Evolutionary conservation across 345 rosid species (phyloP), one percentile per base, ranked within the genome.

Genomic region (Zanthoxylum bungeanum): DNA sequence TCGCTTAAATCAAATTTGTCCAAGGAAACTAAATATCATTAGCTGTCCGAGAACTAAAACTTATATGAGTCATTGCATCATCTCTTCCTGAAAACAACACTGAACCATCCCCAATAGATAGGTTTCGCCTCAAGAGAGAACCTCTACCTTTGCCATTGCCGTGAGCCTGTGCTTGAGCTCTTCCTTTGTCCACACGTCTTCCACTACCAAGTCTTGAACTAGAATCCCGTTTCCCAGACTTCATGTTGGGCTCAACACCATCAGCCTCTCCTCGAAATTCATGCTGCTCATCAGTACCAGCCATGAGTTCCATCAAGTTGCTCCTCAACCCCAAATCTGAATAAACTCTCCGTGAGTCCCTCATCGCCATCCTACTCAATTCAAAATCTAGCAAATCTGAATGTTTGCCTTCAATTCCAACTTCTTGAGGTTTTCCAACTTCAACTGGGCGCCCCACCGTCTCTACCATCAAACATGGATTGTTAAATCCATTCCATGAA

Each of bases 391-490:
- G 30, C 28, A 58, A 82, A 59, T 85, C 77, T 66, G 66, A 63
- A 47, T 59, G 72, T 30, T 75, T 79, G n/a, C 65, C 78, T 37
- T 63, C 78, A 53, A 30, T 60, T 37, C 68, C 79, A 33, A 56
- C 73, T 16, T 64, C 64, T 65, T 65, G 75, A n/a, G 72, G 30
- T 47, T 56, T 80, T 73, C 79, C 86, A 51, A 74, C 68, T 60
- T 87, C 91, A 8, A 91, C 89, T 1, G 98, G 98, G 24, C 79
- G 84, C 44, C 94, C 98, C 78, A 88, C 68, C 0, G 96, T 89
- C 80, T 95, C 99, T 37, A 95, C 93, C 99, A 93, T 89, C 94
- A 88, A 70, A 79, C 99, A 95, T 17, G 99, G 98, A 83, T 95
- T 95, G 74, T 81, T 92, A 69, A 95, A 86, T 37, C 93, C 89